A percentile compares a stretch with the other conserved stretches of the same genome.
Conservation (phyloP, 2,329 filamentous ascomycete species). For the Microdochium nivale region DNA sequence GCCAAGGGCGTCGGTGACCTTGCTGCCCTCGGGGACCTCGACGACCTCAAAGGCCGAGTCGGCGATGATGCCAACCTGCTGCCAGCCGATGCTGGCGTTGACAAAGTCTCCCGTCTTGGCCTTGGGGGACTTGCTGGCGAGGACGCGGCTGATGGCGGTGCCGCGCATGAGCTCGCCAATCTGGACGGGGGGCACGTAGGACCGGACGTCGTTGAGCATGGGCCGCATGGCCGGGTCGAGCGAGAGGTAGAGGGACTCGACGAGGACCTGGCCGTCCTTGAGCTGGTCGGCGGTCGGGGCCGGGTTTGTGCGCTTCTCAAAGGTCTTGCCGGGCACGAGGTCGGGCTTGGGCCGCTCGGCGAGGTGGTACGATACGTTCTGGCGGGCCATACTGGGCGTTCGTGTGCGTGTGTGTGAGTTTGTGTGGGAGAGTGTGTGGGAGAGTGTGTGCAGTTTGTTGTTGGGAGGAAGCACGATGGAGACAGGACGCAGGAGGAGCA, state of each 20-base stretch:
- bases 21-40: conserved; percentile 29
- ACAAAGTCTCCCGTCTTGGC: conserved; percentile 52
- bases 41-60: conserved; percentile 39
- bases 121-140: conserved; percentile 47
- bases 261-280: conserved; percentile 56
- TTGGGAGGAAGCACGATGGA: background rate
- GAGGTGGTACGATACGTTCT: conserved; percentile 46
- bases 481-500: background rate
- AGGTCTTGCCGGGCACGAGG: conserved; percentile 59
- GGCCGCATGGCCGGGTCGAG: conserved; percentile 71
- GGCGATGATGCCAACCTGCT: conserved; percentile 51
- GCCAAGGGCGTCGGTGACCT: conserved; percentile 51
- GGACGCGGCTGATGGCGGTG: conserved; percentile 47
- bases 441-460: background rate
- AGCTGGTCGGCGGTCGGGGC: conserved; percentile 43
- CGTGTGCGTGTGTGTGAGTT: background rate
- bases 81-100: conserved; percentile 50
- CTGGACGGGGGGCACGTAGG: conserved; percentile 61
- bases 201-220: conserved; percentile 51
- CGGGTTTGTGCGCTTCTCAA: conserved; percentile 41
- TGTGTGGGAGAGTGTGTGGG: background rate
- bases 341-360: conserved; percentile 51
- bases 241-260: conserved; percentile 54
- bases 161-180: conserved; percentile 64
- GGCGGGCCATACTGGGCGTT: conserved; percentile 26